These are phyloP conservation scores for Acer campestre DNA, from an alignment of 345 rosid genomes.

Conservation along the genomic window DNA sequence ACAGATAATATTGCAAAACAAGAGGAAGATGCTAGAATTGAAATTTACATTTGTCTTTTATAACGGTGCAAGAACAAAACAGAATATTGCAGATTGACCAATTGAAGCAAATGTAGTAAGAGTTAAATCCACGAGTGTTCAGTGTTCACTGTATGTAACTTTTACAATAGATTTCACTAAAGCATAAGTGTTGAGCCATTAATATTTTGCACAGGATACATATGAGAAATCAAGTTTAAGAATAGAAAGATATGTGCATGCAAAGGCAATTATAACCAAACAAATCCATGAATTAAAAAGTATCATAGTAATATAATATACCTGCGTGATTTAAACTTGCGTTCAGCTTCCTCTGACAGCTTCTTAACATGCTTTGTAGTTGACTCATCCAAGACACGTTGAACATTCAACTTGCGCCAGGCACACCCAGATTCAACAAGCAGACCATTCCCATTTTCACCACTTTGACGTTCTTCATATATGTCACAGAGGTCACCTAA, in stretches of 20 bases:
- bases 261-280: not conserved
- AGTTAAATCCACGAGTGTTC: not conserved
- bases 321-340: constrained; percentile 83
- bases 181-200: not conserved
- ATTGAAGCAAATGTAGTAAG: not conserved
- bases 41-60: not conserved
- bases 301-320: constrained; percentile 31
- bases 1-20: constrained; percentile 2
- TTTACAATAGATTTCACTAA: not conserved
- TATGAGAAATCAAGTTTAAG: not conserved
- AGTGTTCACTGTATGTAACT: not conserved
- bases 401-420: constrained; percentile 91
- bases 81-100: too few species aligned
- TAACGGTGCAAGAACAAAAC: not conserved
- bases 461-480: constrained; percentile 77
- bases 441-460: constrained; percentile 82
- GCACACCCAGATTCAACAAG: constrained; percentile 94
- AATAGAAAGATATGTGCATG: not conserved
- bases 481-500: constrained; percentile 83
- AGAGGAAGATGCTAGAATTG: not conserved
- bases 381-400: constrained; percentile 89
- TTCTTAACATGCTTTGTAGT: constrained; percentile 86
- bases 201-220: not conserved
- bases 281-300: constrained; percentile 12
- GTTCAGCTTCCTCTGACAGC: constrained; percentile 94